Base-by-base conservation (phyloP, 2,329 filamentous ascomycete genomes). In the Trichoderma koningii region DNA sequence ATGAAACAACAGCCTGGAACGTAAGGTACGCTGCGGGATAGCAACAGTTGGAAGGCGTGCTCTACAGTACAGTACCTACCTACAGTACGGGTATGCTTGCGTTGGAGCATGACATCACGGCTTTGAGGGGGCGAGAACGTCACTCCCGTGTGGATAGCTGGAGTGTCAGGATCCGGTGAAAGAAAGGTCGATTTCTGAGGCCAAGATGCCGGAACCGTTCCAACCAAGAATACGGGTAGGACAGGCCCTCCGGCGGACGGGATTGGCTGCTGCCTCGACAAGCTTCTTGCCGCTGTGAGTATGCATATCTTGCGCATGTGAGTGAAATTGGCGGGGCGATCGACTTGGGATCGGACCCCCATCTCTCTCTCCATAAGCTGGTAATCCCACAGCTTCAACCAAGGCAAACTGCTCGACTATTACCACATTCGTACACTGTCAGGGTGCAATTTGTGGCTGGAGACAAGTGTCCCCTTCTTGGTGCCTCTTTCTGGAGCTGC, bases 71-170 rank as follows among this genome's bases (percentile, higher is more conserved):
- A 34, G 28, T 30, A 7, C 28, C 7, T 23, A 23, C 21, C 7
- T 34, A 34, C 30, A 34, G 10, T 34, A 34, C 3, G 30, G 30
- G 34, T 38, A 38, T 38, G 34, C 9, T 45, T 53, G 12, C 50
- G n/a, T n/a, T 7, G 30, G 10, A 52, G 14, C 12, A 59, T 65
- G 64, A 65, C 64, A 65, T 65, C 64, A 65, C 34, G 42, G 23
- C 50, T 2, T 30, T 51, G 53, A 45, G 52, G 30, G 34, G 19
- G 30, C 9, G 3, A 34, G 7, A 55, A 60, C 63, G 63, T 60
- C 63, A 65, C 55, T 38, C 9, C 30, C 30, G 34, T 42, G 47
- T 45, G 64, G 14, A 23, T 19, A 21, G 34, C 34, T 21, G 19
- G 21, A 26, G 44, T 14, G n/a, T 38, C 34, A 14, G 34, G 34